Evolutionary conservation across 371 early-diverging fungal genomes (phyloP).

Genomic region (Mortierella sp.): DNA sequence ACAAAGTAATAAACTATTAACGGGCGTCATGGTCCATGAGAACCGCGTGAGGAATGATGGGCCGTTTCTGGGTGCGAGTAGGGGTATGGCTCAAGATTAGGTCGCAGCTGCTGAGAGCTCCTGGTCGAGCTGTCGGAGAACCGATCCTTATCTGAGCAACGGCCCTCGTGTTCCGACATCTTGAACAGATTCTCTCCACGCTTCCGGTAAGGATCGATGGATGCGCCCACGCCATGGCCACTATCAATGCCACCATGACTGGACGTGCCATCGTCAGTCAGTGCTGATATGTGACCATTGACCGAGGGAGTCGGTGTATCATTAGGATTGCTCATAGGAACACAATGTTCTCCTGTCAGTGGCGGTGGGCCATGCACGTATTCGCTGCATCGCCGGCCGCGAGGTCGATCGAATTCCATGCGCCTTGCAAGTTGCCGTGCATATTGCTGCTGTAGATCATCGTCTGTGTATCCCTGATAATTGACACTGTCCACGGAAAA

Average conservation of each 20-base stretch:
- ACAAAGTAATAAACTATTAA: neutral
- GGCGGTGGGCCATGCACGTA: conserved; percentile 2
- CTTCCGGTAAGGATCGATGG: neutral
- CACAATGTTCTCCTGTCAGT: neutral
- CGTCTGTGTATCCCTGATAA: conserved; percentile 48
- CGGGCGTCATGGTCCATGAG: neutral
- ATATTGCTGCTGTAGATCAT: conserved; percentile 41
- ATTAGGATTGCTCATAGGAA: neutral
- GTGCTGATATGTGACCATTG: neutral
- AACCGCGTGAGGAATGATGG: conserved; percentile 11
- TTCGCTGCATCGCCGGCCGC: conserved; percentile 14
- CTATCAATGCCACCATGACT: conserved; percentile 28
- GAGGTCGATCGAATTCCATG: conserved; percentile 30
- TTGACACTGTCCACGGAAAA: conserved; percentile 25
- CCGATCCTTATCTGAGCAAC: conserved; percentile 8
- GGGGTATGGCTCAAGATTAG: conserved; percentile 11
- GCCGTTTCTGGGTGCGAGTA: conserved; percentile 25
- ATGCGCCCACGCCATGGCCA: conserved; percentile 29
- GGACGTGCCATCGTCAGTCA: conserved; percentile 8
- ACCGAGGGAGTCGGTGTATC: neutral
- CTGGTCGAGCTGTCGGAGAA: conserved; percentile 2
- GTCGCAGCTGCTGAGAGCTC: conserved; percentile 11
- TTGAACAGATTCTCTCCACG: conserved; percentile 1
- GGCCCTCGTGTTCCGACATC: neutral
- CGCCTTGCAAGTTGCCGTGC: conserved; percentile 35